Percentiles rank a stretch among this genome's conserved stretches.
These are phyloP conservation scores for Manihot esculenta DNA, from an alignment of 441 rosid species.

Conservation along the genomic window DNA sequence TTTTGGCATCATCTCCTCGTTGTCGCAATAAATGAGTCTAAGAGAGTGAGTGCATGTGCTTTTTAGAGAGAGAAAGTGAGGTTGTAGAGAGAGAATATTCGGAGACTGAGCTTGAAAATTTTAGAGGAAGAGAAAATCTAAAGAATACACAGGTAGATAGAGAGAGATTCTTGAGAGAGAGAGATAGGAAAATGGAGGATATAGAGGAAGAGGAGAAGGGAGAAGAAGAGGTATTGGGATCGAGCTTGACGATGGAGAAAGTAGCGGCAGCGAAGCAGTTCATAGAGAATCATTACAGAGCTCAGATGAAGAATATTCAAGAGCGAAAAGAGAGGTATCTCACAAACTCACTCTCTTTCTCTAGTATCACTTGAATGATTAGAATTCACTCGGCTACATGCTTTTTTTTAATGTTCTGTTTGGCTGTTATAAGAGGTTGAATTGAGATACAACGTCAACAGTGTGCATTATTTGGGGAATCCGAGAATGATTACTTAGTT, in stretches of 20 bases:
- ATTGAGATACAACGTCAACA: constrained; percentile 19
- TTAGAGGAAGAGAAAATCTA: constrained; percentile 13
- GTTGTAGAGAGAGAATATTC: constrained; percentile 28
- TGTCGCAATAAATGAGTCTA: constrained; percentile 35
- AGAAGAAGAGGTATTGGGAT: constrained; percentile 65
- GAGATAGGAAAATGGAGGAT: constrained; percentile 33
- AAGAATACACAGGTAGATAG: constrained; percentile 3
- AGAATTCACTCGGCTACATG: not conserved
- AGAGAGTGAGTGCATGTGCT: constrained; percentile 14
- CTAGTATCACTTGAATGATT: no score
- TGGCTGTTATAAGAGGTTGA: constrained; percentile 15
- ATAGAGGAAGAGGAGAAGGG: constrained; percentile 38
- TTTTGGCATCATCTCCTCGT: constrained; percentile 28
- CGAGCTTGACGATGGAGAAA: constrained; percentile 95
- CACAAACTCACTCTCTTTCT: not conserved
- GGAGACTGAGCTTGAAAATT: not conserved
- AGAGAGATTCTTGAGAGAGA: not conserved
- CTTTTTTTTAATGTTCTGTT: constrained; percentile 8
- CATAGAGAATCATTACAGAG: constrained; percentile 94
- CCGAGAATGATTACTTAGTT: not conserved
- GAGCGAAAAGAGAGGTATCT: constrained; percentile 83
- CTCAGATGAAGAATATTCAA: constrained; percentile 82
- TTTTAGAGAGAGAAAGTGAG: constrained; percentile 27
- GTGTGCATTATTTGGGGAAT: constrained; percentile 16
- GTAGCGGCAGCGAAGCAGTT: constrained; percentile 97